Evolutionary conservation across 495 filamentous ascomycete species (phyloP).

Genomic region (Penicillium pancosmium): DNA sequence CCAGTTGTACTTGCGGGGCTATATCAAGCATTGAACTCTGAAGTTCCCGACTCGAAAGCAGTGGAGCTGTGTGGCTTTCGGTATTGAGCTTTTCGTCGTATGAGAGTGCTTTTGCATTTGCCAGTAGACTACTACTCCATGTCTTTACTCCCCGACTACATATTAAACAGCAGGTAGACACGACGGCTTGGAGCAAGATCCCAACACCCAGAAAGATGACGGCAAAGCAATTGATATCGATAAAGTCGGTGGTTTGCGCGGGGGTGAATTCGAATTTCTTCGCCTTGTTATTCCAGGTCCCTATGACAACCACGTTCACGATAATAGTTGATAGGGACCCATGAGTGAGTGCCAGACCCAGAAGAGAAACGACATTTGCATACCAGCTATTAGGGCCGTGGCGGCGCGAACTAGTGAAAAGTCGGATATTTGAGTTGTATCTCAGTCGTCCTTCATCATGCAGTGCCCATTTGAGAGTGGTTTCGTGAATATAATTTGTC

Average conservation of each 20-base stretch:
- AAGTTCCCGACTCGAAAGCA: neutral
- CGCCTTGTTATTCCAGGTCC: neutral
- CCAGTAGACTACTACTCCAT: constrained; percentile 6
- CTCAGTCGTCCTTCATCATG: constrained; percentile 1
- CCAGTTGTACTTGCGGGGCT: neutral
- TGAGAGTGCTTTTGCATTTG: neutral
- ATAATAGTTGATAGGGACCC: neutral
- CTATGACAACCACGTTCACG: constrained; percentile 1
- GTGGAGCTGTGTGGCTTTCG: neutral
- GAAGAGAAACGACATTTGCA: neutral
- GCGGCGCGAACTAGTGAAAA: constrained; percentile 1
- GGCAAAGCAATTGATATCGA: constrained; percentile 6
- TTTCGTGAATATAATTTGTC: constrained; percentile 9
- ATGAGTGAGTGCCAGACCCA: constrained; percentile 4
- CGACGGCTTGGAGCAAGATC: constrained; percentile 2
- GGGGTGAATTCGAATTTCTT: neutral
- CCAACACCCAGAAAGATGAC: constrained; percentile 4
- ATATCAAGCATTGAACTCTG: neutral
- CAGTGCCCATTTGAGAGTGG: constrained; percentile 3
- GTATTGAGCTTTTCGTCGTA: neutral
- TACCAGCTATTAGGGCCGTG: constrained; percentile 12
- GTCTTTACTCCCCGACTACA: neutral
- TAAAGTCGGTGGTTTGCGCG: neutral
- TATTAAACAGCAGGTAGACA: constrained; percentile 7
- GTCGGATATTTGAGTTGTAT: constrained; percentile 11